These are phyloP conservation scores for Striga asiatica DNA, from an alignment of 257 asterid species.

Conservation along the genomic window DNA sequence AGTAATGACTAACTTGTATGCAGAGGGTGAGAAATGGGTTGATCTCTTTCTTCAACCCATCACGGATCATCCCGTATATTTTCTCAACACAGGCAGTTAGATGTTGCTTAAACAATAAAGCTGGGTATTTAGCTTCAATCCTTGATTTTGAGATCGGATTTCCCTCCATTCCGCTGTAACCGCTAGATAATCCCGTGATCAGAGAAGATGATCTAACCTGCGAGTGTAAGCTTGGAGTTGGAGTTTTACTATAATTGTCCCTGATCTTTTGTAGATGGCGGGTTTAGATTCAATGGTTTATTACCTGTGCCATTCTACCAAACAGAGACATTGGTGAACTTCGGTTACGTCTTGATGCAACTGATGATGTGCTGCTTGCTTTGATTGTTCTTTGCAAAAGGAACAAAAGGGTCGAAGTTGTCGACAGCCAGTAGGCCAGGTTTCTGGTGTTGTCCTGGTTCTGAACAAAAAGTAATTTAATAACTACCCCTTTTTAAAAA, in stretches of 20 bases:
- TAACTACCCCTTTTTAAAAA: background rate
- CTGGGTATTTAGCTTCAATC: conserved; percentile 89
- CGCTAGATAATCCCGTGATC: conserved; percentile 65
- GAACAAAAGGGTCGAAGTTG: conserved; percentile 75
- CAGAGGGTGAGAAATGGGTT: conserved; percentile 69
- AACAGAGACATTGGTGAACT: conserved; percentile 67
- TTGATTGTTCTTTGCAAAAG: conserved; percentile 77
- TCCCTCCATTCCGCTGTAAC: conserved; percentile 90
- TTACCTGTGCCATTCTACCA: conserved; percentile 89
- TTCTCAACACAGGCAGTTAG: conserved; percentile 89
- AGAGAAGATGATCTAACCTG: conserved; percentile 68
- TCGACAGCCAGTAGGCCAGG: conserved; percentile 86
- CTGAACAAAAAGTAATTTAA: conserved; percentile 19
- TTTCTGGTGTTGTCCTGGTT: conserved; percentile 46
- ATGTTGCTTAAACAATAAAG: conserved; percentile 83
- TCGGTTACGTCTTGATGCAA: conserved; percentile 49
- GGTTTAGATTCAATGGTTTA: conserved; percentile 11
- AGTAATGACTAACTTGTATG: conserved; percentile 51
- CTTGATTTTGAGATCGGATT: conserved; percentile 52
- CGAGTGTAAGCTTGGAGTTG: conserved; percentile 15
- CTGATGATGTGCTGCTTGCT: conserved; percentile 55
- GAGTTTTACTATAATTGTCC: too few species aligned
- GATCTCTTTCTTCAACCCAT: conserved; percentile 79
- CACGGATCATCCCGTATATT: conserved; percentile 83
- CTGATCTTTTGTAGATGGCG: conserved; percentile 9